These are phyloP conservation scores for Aspergillus versicolor DNA, from an alignment of 2,329 filamentous ascomycete genomes.

Conservation along the genomic window DNA sequence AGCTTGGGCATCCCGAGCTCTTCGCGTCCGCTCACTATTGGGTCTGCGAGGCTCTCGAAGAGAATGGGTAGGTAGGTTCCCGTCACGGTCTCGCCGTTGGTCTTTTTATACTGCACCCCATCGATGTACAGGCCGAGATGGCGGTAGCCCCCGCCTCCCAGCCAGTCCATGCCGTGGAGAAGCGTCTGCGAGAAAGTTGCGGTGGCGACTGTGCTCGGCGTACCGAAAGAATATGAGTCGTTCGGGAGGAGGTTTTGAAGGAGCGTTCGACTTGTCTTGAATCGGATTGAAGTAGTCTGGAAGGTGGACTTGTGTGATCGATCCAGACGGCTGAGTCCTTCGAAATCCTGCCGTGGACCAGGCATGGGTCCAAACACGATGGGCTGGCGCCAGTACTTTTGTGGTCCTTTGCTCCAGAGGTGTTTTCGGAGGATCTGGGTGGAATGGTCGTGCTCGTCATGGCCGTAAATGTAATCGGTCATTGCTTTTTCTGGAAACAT, in stretches of 20 bases:
- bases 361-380: conserved; percentile 50
- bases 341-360: conserved; percentile 42
- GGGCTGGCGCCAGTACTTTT: conserved; percentile 47
- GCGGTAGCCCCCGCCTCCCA: conserved; percentile 60
- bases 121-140: conserved; percentile 63
- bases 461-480: conserved; percentile 53
- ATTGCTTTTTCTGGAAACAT: conserved; percentile 11
- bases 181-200: conserved; percentile 46
- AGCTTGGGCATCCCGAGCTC: conserved; percentile 64
- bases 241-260: conserved; percentile 52
- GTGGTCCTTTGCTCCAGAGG: conserved; percentile 45
- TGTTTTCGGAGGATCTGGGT: conserved; percentile 49
- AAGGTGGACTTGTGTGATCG: conserved; percentile 39
- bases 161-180: conserved; percentile 57
- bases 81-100: conserved; percentile 47
- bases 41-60: conserved; percentile 60
- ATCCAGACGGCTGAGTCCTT: conserved; percentile 19
- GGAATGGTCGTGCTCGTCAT: conserved; percentile 60
- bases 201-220: conserved; percentile 45
- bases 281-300: conserved; percentile 49
- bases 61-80: conserved; percentile 59
- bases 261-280: conserved; percentile 52
- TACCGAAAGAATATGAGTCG: conserved; percentile 42
- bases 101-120: conserved; percentile 57
- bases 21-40: conserved; percentile 60